Base-by-base conservation (phyloP, 2,329 filamentous ascomycete genomes). In the Tolypocladium capitatum region DNA sequence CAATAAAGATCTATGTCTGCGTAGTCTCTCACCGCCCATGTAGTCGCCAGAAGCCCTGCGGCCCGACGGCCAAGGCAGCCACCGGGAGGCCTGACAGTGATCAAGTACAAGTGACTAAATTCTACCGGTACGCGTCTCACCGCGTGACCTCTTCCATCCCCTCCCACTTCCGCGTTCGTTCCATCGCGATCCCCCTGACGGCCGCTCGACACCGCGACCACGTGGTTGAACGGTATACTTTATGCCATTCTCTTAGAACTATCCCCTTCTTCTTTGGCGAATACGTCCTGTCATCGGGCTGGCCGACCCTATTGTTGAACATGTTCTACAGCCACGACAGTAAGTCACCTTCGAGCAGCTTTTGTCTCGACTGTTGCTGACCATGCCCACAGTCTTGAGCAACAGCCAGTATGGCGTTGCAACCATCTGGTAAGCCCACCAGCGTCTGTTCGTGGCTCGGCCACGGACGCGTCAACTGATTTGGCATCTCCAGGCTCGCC, bases 301-400 rank as follows among this genome's bases (percentile, higher is more conserved):
- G 14, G 18, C 30, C 16, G 30, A 24, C 16, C 20, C 8, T 18
- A 21, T 34, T 43, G 20, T 33, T 45, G 58, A 63, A 33, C 56
- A 96, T 96, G 90, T 96, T 96, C 63, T 97, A 95, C 70, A 94
- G 86, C 58, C 87, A 95, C 68, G 90, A 96, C 68, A 87, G 91
- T 92, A 71, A 61, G 82, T 33, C 28, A 2, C 9, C 13, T 2
- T 13, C 6, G 4, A 13, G 5, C 4, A 18, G 14, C 13, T 9
- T 34, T 36, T 28, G 18, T 2, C 31, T 28, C 30, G 0, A 4
- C 20, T 24, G 10, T 16, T 34, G 13, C 60, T 67, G 41, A 69
- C 56, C 20, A 10, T 21, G 40, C 16, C n/a, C 20, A 11, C 48
- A 83, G 80, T 98, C 50, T 78, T 98, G 48, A 92, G 83, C 4